Conservation (phyloP, 129 eudicot genomes). For the Gnaphalium uliginosum region DNA sequence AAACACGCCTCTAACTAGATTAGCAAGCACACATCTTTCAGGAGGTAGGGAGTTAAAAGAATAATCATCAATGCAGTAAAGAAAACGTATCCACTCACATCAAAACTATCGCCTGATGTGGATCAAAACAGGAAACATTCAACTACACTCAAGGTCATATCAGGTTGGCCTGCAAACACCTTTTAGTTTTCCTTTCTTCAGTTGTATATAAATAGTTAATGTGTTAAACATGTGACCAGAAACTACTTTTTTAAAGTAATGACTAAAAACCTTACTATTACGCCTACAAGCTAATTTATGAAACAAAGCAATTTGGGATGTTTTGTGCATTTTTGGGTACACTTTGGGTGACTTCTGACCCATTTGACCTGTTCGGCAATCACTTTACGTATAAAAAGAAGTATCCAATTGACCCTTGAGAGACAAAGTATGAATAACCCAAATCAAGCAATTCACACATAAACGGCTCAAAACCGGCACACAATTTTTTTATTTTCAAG, state of each 20-base stretch:
- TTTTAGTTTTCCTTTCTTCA: background rate
- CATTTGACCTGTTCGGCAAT: background rate
- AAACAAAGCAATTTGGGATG: background rate
- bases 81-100: too few relatives aligned
- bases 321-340: background rate
- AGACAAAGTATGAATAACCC: background rate
- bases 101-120: background rate
- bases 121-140: background rate
- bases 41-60: background rate
- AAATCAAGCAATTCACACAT: background rate
- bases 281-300: background rate
- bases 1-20: too few relatives aligned
- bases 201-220: background rate
- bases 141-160: background rate
- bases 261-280: background rate
- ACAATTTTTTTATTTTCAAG: background rate
- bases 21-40: slow-evolving; percentile 3
- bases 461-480: background rate
- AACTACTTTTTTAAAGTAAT: background rate
- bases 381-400: background rate
- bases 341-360: background rate
- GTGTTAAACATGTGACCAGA: background rate
- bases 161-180: background rate
- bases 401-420: background rate
- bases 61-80: background rate